phyloP scores from a whole-genome alignment of 2,329 filamentous ascomycete species.

The Talaromyces sp. region DNA sequence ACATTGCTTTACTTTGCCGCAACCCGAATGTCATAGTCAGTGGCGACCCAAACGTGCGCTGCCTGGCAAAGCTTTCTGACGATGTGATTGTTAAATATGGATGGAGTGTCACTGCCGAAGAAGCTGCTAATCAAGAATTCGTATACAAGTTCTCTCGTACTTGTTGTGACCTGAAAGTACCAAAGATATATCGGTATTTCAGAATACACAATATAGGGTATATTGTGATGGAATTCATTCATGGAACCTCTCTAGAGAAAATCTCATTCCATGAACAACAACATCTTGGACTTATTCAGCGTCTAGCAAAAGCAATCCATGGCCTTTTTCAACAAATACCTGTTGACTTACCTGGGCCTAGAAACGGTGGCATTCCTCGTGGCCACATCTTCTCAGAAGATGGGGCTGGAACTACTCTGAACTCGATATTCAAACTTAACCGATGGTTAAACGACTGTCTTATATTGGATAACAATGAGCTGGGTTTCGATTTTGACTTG shows the following conservation, averaged over 20 bases:
- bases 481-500: not conserved
- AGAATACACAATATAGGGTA: not conserved
- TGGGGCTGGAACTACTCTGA: not conserved
- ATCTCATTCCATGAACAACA: not conserved
- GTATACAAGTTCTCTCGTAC: not conserved
- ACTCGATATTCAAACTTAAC: not conserved
- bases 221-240: not conserved
- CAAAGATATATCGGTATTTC: not conserved
- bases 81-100: not conserved
- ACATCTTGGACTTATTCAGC: not conserved
- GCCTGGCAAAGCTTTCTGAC: not conserved
- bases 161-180: not conserved
- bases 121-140: not conserved
- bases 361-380: not conserved
- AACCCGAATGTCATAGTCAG: not conserved
- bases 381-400: not conserved
- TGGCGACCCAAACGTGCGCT: not conserved
- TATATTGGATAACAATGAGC: not conserved
- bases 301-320: not conserved
- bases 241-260: not conserved
- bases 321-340: not conserved
- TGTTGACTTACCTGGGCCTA: not conserved
- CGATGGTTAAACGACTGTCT: not conserved
- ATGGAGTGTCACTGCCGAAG: slow-evolving; percentile 5
- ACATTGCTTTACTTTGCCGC: not conserved